Evolutionary conservation across 768 basidiomycete genomes (phyloP).

Genomic region (Amanita molliuscula): DNA sequence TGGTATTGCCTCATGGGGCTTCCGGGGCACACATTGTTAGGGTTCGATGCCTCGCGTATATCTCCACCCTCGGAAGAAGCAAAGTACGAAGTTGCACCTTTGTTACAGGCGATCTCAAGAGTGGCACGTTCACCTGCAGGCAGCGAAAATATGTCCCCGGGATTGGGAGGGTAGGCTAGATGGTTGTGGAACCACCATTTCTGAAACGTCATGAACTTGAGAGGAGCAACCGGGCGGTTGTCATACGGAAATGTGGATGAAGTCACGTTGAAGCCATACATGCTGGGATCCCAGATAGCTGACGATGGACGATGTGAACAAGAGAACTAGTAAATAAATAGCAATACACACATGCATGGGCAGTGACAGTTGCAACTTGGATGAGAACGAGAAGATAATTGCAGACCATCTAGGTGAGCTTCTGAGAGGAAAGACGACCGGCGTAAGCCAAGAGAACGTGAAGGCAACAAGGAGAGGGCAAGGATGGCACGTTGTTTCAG

Average conservation of each 20-base stretch:
- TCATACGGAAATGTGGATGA: conserved; percentile 42
- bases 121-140: conserved; percentile 47
- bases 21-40: conserved; percentile 42
- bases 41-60: conserved; percentile 34
- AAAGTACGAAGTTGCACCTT: conserved; percentile 49
- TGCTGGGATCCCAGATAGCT: conserved; percentile 48
- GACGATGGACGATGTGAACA: neutral
- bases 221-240: conserved; percentile 46
- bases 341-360: neutral
- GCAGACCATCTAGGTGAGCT: neutral
- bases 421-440: neutral
- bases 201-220: conserved; percentile 40
- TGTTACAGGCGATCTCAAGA: conserved; percentile 47
- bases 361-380: neutral
- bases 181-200: conserved; percentile 59
- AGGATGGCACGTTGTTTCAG: neutral
- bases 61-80: conserved; percentile 42
- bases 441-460: neutral
- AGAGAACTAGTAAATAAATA: neutral
- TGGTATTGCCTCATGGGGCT: conserved; percentile 37
- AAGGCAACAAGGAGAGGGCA: neutral
- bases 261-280: conserved; percentile 67
- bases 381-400: neutral
- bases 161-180: conserved; percentile 45
- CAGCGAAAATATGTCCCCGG: conserved; percentile 45